Base-by-base conservation (phyloP, 495 filamentous ascomycete species). In the Articulospora tetracladia region DNA sequence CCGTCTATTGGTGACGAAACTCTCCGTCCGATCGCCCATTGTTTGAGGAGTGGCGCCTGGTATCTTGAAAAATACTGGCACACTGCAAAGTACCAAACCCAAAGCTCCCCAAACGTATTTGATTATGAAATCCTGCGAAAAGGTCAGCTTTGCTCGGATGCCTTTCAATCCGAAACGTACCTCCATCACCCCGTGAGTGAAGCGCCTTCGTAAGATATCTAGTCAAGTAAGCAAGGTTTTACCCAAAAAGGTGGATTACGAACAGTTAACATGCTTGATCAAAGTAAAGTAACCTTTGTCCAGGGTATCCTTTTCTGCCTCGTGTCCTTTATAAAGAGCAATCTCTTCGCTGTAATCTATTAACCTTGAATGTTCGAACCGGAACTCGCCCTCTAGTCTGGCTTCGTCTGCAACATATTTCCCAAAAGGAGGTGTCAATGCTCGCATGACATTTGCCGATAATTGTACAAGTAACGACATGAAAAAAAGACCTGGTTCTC, bases 81-180 rank as follows among this genome's bases (percentile, higher is more conserved):
- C 84, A 68, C 92, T 93, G 77, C 95, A 98, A n/a, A 98, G 86
- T 62, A 95, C 73, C 66, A 98, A 80, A 6, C 94, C 94, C 49
- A 98, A 65, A 3, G 94, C 94, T 54, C 95, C 95, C 94, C 94
- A 98, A 77, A 97, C 94, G 68, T 98, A 98, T 74, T 98, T 98
- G 67, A 98, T 93, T 15, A 98, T 90, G 74, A 96, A 98, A 70
- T 98, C 94, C 56, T 57, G 24, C 1, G 25, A 26, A 25, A 0
- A 17, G 22, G 55, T 22, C 23, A 53, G 49, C 30, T 2, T 17
- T 32, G 1, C 1, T 30, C 4, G 11, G 32, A 12, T 28, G 4
- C 39, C 39, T 44, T 8, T 8, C 4, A 17, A 44, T 4, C 1
- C 1, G 20, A 34, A 19, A 48, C 60, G 1, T 53, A 62, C 60